Conservation (phyloP, 2,329 filamentous ascomycete species). For the Alternaria triticina region DNA sequence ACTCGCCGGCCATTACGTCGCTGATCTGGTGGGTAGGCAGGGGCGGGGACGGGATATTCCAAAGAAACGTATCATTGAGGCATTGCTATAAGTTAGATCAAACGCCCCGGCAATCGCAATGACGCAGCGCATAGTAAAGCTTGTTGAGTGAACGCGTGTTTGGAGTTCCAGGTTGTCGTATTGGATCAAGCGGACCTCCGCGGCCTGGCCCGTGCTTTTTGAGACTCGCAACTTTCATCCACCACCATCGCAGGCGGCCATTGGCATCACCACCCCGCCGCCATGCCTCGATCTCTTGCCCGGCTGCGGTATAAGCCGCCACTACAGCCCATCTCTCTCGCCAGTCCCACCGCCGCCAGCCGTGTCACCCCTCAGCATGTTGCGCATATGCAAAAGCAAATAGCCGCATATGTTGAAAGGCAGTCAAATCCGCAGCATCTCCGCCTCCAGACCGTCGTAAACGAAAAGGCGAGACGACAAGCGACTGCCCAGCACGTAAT, state of each 20-base stretch:
- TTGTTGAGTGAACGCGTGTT: conserved; percentile 8
- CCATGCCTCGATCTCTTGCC: conserved; percentile 41
- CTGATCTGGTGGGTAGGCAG: background rate
- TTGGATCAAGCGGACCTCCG: conserved; percentile 24
- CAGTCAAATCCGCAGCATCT: conserved; percentile 35
- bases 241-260: background rate
- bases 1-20: conserved; percentile 33
- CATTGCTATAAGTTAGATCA: background rate
- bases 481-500: conserved; percentile 21
- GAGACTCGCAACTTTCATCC: conserved; percentile 18
- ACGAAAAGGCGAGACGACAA: conserved; percentile 29
- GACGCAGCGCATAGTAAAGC: conserved; percentile 20
- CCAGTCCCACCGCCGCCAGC: conserved; percentile 9
- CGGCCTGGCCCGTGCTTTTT: conserved; percentile 12
- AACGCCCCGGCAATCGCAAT: conserved; percentile 6
- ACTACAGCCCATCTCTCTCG: conserved; percentile 23
- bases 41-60: background rate
- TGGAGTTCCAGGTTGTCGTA: conserved; percentile 17
- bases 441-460: conserved; percentile 31
- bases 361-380: conserved; percentile 5
- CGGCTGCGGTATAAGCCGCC: conserved; percentile 33
- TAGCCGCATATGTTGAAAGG: conserved; percentile 30
- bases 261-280: conserved; percentile 18
- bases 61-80: conserved; percentile 1
- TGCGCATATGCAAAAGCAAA: conserved; percentile 1